Base-by-base conservation (phyloP, 352 stramenopile species). In the Globisporangium heterothallicum region DNA sequence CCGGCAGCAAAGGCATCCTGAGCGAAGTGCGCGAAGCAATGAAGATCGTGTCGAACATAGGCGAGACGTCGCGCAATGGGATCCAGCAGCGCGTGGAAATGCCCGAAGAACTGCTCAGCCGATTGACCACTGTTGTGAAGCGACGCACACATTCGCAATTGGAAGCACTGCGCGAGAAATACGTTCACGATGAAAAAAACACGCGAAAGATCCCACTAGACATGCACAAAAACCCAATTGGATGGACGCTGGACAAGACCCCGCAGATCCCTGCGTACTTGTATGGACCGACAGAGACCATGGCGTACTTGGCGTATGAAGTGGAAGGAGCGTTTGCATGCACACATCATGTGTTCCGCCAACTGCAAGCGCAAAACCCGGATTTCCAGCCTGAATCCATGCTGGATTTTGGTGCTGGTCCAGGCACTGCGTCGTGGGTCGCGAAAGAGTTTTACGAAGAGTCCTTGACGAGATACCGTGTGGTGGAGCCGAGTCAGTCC, bases 401-500 rank as follows among this genome's bases (percentile, higher is more conserved):
- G 32, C 59, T 94, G 41, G 84, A 94, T 64, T 92, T 88, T 62
- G 84, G 84, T 13, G 66, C 81, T 0, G 84, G 84, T 0, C 82
- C 81, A 0, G 84, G 84, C 2, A 92, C 79, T 6, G 75, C 79
- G 0, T 84, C 77, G 2, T 94, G 84, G 84, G 84, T 74, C 35
- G 78, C 79, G 12, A 87, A 86, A 30, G 62, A 83, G 19, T 81
- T 89, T 35, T 94, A 73, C 27, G 66, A 69, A 21, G 64, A 82
- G 5, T 80, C 75, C 35, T 45, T 92, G 34, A 57, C 66, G 21
- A 71, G 74, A 22, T 92, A 87, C 45, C 78, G 81, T 22, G 60
- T 94, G 16, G 66, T 94, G 40, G 84, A 94, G 53, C 80, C 84
- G 30, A 92, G 81, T 46, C 84, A 94, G 53, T 91, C 81, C 32